phyloP scores from a whole-genome alignment of 768 basidiomycete species.

The Podaxis sp. region DNA sequence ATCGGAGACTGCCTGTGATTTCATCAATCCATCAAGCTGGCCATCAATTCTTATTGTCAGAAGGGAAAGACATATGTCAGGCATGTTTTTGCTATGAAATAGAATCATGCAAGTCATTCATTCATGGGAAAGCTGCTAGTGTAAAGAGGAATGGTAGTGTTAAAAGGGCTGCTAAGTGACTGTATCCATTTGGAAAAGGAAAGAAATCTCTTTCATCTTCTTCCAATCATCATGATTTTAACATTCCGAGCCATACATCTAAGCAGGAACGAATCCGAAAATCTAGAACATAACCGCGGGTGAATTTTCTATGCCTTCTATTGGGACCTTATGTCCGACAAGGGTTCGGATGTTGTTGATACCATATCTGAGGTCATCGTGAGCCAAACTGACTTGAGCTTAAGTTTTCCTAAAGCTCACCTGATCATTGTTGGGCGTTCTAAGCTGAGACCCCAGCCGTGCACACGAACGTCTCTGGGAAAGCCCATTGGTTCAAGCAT shows the following conservation, averaged over 20 bases:
- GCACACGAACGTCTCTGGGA: slow-evolving; percentile 92
- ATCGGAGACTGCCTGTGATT: too few relatives aligned
- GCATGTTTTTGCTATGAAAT: too few relatives aligned
- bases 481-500: slow-evolving; percentile 99
- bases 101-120: too few relatives aligned
- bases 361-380: slow-evolving; percentile 62
- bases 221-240: slow-evolving; percentile 39
- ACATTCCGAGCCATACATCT: not conserved
- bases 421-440: slow-evolving; percentile 99
- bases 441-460: slow-evolving; percentile 93
- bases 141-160: too few relatives aligned
- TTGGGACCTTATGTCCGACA: slow-evolving; percentile 94
- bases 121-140: too few relatives aligned
- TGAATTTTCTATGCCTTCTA: slow-evolving; percentile 84
- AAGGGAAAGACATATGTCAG: too few relatives aligned
- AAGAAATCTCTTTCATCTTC: slow-evolving; percentile 80
- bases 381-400: not conserved
- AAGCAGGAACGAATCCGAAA: not conserved
- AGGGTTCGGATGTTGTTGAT: slow-evolving; percentile 96
- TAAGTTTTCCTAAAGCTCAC: slow-evolving; percentile 35
- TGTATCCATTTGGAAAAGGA: slow-evolving; percentile 75
- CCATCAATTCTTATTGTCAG: too few relatives aligned
- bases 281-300: slow-evolving; percentile 87
- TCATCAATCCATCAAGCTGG: too few relatives aligned
- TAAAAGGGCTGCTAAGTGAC: too few relatives aligned